A percentile compares a stretch with the other conserved stretches of the same genome.
These are phyloP conservation scores for Poa pratensis DNA, from an alignment of 176 grass and related monocot species.

Conservation along the genomic window DNA sequence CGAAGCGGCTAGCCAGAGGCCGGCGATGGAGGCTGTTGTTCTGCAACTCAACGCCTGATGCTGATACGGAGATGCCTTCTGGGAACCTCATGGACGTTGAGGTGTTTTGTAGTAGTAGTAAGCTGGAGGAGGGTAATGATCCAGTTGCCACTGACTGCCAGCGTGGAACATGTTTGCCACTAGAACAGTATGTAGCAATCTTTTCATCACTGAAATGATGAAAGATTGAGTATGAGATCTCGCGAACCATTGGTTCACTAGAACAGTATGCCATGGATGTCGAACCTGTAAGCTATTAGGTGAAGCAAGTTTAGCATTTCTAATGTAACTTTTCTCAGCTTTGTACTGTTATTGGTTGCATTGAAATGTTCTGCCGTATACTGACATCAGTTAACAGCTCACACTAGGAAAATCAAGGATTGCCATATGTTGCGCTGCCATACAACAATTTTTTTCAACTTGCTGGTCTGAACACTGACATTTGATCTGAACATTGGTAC, in stretches of 20 bases:
- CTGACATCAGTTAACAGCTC: background rate
- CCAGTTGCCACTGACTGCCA: constrained; percentile 50
- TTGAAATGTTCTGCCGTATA: background rate
- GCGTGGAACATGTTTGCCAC: background rate
- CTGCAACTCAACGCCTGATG: constrained; percentile 54
- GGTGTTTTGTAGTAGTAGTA: constrained; percentile 30
- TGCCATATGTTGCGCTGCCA: too few relatives aligned
- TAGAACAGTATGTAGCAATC: too few relatives aligned
- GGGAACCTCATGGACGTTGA: constrained; percentile 23
- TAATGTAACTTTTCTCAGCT: background rate
- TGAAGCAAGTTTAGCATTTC: background rate
- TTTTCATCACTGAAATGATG: background rate
- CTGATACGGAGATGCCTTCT: constrained; percentile 32
- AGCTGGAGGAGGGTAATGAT: constrained; percentile 37
- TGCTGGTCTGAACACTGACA: background rate
- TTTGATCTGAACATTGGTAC: background rate
- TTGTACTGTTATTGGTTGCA: background rate
- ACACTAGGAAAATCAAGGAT: background rate
- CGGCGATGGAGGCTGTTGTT: constrained; percentile 69
- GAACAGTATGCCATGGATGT: constrained; percentile 11
- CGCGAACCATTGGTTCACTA: background rate
- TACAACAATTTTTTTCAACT: background rate
- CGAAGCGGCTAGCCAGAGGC: constrained; percentile 65
- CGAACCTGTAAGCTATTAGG: background rate
- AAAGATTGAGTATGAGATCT: background rate